phyloP scores from a whole-genome alignment of 2,329 filamentous ascomycete genomes.

The Fusarium siculi region DNA sequence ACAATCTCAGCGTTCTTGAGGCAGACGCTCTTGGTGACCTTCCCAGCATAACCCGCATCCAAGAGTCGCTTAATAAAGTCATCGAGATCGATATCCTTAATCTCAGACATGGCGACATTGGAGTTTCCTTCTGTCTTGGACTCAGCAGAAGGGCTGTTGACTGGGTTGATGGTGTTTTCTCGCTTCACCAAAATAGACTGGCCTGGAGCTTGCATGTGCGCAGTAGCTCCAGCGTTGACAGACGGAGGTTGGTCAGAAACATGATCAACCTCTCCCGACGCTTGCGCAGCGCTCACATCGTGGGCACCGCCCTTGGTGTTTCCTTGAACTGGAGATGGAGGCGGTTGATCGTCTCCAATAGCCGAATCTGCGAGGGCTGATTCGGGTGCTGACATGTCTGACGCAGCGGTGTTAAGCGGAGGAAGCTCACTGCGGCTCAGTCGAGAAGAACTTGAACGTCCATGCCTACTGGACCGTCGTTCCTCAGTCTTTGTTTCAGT shows the following conservation, averaged over 20 bases:
- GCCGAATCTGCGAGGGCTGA: constrained; percentile 51
- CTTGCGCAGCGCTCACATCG: constrained; percentile 82
- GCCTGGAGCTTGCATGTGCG: constrained; percentile 75
- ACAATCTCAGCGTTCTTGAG: constrained; percentile 98
- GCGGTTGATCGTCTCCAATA: constrained; percentile 65
- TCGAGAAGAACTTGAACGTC: constrained; percentile 60
- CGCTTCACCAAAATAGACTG: constrained; percentile 91
- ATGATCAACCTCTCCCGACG: constrained; percentile 90
- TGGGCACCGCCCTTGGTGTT: constrained; percentile 79
- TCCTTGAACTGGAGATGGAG: constrained; percentile 87
- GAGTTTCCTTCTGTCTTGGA: constrained; percentile 56
- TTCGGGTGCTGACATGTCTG: constrained; percentile 54
- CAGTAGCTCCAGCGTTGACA: constrained; percentile 67
- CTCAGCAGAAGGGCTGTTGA: constrained; percentile 62
- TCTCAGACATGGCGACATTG: constrained; percentile 84
- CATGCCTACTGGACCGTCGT: constrained; percentile 76
- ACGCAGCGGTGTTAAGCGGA: constrained; percentile 54
- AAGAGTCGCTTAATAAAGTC: constrained; percentile 96
- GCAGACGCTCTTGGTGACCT: constrained; percentile 97
- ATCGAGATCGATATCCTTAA: constrained; percentile 93
- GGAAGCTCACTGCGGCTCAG: constrained; percentile 58
- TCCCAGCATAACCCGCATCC: constrained; percentile 94
- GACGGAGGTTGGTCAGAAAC: constrained; percentile 91
- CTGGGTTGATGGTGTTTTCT: constrained; percentile 75
- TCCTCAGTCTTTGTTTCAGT: constrained; percentile 72